Percentiles rank a stretch among this genome's conserved stretches.
These are phyloP conservation scores for Taiozyma onychis DNA, from an alignment of 1,139 yeast species.

Conservation along the genomic window DNA sequence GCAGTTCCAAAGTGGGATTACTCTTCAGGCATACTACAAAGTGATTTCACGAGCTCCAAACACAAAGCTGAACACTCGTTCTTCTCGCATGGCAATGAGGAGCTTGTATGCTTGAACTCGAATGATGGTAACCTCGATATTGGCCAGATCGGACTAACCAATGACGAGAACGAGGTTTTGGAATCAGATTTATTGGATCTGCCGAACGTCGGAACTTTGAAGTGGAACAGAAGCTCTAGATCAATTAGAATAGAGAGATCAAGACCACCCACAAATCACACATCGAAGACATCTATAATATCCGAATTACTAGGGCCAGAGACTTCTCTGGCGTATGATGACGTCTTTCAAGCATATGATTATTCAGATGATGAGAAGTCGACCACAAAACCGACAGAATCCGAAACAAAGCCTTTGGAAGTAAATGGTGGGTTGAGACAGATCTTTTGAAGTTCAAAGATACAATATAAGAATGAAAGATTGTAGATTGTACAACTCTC, in stretches of 20 bases:
- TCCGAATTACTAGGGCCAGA: conserved; percentile 7
- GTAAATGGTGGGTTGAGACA: not conserved
- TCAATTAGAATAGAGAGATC: not conserved
- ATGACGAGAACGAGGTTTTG: conserved; percentile 25
- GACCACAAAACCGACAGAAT: not conserved
- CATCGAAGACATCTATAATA: conserved; percentile 8
- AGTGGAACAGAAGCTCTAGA: not conserved
- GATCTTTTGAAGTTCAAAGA: not conserved
- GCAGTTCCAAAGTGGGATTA: conserved; percentile 21
- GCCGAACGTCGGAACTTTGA: not conserved
- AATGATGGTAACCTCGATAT: conserved; percentile 1
- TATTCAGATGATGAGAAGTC: conserved; percentile 15
- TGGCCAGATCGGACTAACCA: conserved; percentile 1
- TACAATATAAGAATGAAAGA: too few species aligned
- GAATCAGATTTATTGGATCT: conserved; percentile 9
- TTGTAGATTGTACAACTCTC: not conserved
- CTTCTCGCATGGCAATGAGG: conserved; percentile 6
- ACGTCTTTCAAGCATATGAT: conserved; percentile 18
- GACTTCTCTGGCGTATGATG: conserved; percentile 13
- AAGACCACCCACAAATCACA: not conserved
- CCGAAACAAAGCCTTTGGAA: not conserved
- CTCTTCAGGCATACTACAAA: conserved; percentile 23
- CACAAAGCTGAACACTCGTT: conserved; percentile 6
- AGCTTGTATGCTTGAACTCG: not conserved
- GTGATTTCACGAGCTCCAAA: conserved; percentile 32